Percentiles rank a stretch among this genome's conserved stretches.
Conservation (phyloP, 2,329 filamentous ascomycete species). For the Rachicladosporium sp. region DNA sequence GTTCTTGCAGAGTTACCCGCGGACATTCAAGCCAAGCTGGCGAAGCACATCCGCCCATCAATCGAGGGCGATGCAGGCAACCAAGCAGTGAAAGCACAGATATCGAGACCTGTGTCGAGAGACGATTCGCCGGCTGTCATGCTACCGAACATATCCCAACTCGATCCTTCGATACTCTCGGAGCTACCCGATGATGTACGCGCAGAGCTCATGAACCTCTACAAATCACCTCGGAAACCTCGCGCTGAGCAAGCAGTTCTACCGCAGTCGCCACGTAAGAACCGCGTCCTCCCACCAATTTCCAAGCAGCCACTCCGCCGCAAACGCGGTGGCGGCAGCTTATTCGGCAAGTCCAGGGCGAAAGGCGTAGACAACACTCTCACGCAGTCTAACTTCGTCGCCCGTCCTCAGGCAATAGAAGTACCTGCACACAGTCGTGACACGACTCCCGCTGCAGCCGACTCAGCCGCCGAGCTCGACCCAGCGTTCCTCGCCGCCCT, state of each 20-base stretch:
- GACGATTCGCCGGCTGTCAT: constrained; percentile 22
- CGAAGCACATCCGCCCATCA: constrained; percentile 39
- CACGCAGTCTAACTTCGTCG: constrained; percentile 63
- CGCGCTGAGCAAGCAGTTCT: constrained; percentile 22
- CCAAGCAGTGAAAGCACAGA: neutral
- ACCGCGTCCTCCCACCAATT: constrained; percentile 36
- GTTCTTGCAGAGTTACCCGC: constrained; percentile 72
- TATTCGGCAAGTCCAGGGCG: constrained; percentile 33
- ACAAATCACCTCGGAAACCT: constrained; percentile 32
- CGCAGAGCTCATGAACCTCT: constrained; percentile 66
- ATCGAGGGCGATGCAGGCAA: constrained; percentile 3
- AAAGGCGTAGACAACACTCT: constrained; percentile 43
- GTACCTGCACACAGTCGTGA: constrained; percentile 10
- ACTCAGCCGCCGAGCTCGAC: constrained; percentile 41
- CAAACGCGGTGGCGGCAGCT: constrained; percentile 42
- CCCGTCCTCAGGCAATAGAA: constrained; percentile 12
- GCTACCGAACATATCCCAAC: constrained; percentile 55
- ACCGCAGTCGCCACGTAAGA: constrained; percentile 43
- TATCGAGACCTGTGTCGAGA: constrained; percentile 4
- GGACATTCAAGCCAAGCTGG: constrained; percentile 68
- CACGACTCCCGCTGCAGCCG: too few species aligned
- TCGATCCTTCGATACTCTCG: constrained; percentile 74
- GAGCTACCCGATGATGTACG: constrained; percentile 78
- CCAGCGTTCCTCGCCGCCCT: constrained; percentile 68
- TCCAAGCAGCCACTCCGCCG: constrained; percentile 55